Evolutionary conservation across 805 yeast species (phyloP), one percentile per base, ranked within the genome.

Genomic region (Lipomyces kockii): DNA sequence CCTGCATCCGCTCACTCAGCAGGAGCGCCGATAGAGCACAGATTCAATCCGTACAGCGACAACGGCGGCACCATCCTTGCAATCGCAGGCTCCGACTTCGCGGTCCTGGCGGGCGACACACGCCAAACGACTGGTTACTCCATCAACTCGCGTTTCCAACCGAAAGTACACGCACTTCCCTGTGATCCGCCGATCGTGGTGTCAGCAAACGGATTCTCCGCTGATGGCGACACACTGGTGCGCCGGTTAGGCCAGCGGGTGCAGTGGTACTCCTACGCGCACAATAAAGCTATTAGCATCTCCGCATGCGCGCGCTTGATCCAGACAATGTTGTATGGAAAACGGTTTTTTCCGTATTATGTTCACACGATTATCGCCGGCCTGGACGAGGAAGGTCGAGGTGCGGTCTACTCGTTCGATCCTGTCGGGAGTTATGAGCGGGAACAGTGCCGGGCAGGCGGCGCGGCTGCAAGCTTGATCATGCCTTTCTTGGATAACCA

Each of bases 401-500:
- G 99, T 52, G 92, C 97, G 1, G 91, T 95, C 49, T 95, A 91
- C 79, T 93, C 98, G 14, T 95, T 91, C 78, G 99, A 95, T 78
- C 98, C 98, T 1, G 97, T 95, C 66, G 99, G 99, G 2, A 92
- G 97, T 1, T 95, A 95, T 78, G 98, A 95, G 80, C 87, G 97
- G 75, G 98, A 93, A 78, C 97, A 93, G 77, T 92, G 97, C 80
- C 87, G 98, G 76, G 98, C 98, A 1, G 98, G 97, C 71, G 99
- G 99, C 55, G 95, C 98, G 14, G 98, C 98, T 35, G 95, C 98
- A 1, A 86, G 92, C 71, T 85, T 95, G 80, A 92, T 95, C 73
- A 92, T 93, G 96, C 99, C 99, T 3, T 95, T 95, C 79, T 86
- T 95, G 76, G 99, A 95, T 80, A 94, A 93, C 79, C 99, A 95